Evolutionary conservation across 1,284 basidiomycete genomes (phyloP).

Genomic region (Wolfiporia cocos): DNA sequence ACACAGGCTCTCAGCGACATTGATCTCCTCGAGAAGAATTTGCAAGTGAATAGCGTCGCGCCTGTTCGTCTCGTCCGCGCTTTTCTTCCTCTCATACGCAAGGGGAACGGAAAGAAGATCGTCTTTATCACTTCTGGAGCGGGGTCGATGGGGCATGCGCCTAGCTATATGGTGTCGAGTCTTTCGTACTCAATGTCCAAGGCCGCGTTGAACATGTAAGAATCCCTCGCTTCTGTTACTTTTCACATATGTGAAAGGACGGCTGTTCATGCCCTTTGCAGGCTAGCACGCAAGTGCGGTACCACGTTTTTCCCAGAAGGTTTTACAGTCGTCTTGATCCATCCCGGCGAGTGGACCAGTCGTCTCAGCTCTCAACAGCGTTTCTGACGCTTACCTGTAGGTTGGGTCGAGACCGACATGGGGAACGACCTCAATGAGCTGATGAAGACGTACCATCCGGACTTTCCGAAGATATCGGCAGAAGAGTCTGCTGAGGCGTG

Average conservation of each 20-base stretch:
- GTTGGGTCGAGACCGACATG: constrained; percentile 8
- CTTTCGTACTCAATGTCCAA: constrained; percentile 3
- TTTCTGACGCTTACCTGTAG: not conserved
- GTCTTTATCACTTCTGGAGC: not conserved
- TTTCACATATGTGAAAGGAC: too few species aligned
- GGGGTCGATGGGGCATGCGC: not conserved
- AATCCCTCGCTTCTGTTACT: not conserved
- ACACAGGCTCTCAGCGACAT: constrained; percentile 4
- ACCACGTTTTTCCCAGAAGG: constrained; percentile 1
- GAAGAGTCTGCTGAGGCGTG: not conserved
- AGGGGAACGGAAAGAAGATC: constrained; percentile 5
- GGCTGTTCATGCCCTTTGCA: not conserved
- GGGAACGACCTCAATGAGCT: not conserved
- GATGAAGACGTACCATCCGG: not conserved
- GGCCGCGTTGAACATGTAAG: constrained; percentile 9
- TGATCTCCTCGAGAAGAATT: constrained; percentile 1
- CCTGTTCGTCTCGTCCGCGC: constrained; percentile 3
- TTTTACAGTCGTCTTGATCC: constrained; percentile 4
- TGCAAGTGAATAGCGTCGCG: constrained; percentile 1
- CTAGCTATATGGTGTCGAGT: not conserved
- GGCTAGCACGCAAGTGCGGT: constrained; percentile 6
- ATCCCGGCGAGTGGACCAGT: constrained; percentile 5
- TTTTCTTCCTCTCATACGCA: constrained; percentile 3
- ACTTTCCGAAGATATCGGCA: not conserved
- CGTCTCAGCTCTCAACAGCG: not conserved